These are phyloP conservation scores for Westerdykella sp. DNA, from an alignment of 2,329 filamentous ascomycete genomes.

Conservation along the genomic window DNA sequence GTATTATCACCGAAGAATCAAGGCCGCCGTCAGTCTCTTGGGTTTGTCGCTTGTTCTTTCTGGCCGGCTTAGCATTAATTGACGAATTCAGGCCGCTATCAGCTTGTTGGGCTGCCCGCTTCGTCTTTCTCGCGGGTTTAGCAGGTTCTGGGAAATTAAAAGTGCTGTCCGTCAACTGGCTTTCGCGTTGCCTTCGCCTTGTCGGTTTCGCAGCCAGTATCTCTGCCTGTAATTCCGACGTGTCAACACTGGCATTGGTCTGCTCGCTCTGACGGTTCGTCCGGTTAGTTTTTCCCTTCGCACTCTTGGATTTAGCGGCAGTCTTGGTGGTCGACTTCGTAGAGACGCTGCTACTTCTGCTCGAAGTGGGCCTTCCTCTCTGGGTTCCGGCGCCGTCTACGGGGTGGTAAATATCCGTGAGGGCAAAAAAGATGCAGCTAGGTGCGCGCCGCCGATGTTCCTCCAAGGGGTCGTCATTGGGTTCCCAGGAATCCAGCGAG, in stretches of 20 bases:
- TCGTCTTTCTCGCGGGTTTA: not conserved
- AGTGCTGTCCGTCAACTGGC: slow-evolving; percentile 9
- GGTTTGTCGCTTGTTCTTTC: slow-evolving; percentile 15
- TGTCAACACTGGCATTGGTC: too few species aligned
- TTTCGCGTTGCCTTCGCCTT: slow-evolving; percentile 13
- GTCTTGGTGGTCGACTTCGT: slow-evolving; percentile 5
- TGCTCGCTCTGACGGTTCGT: not conserved
- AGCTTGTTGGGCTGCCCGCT: not conserved
- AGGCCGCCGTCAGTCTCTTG: slow-evolving; percentile 9
- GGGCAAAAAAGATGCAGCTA: slow-evolving; percentile 74
- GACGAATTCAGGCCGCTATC: not conserved
- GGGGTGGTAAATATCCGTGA: slow-evolving; percentile 52
- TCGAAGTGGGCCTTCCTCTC: slow-evolving; percentile 26
- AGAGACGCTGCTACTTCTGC: slow-evolving; percentile 11
- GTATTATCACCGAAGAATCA: not conserved
- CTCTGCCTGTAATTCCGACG: too few species aligned
- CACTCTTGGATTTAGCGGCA: slow-evolving; percentile 7
- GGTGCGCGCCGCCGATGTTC: slow-evolving; percentile 78
- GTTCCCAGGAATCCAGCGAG: slow-evolving; percentile 90
- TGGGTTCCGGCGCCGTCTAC: slow-evolving; percentile 14
- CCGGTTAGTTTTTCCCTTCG: slow-evolving; percentile 5
- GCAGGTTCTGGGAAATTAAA: not conserved
- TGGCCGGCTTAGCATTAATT: not conserved
- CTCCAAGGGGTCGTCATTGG: slow-evolving; percentile 81
- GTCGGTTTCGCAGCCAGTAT: too few species aligned